These are phyloP conservation scores for Phylloporus scabripes DNA, from an alignment of 768 basidiomycete species.

Conservation along the genomic window DNA sequence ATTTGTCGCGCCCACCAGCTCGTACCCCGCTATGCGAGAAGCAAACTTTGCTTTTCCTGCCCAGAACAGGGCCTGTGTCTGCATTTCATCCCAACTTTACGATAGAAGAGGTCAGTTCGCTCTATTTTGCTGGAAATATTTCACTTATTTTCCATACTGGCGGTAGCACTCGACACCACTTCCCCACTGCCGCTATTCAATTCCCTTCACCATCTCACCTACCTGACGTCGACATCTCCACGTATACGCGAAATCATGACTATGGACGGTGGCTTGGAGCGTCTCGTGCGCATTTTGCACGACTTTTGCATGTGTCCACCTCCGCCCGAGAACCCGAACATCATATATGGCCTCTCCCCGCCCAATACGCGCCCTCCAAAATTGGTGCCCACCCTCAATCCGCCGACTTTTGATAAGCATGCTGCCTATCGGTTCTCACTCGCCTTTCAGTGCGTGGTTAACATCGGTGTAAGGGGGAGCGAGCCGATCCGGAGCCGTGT, in stretches of 20 bases:
- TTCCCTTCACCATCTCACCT: constrained; percentile 91
- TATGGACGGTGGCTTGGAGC: constrained; percentile 94
- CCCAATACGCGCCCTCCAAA: constrained; percentile 54
- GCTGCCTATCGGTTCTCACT: constrained; percentile 86
- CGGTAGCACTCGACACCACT: constrained; percentile 46
- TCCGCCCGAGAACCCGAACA: constrained; percentile 68
- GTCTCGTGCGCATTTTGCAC: constrained; percentile 86
- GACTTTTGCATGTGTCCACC: constrained; percentile 84
- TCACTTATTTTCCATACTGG: constrained; percentile 3
- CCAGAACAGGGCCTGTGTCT: constrained; percentile 92
- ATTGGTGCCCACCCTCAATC: constrained; percentile 57
- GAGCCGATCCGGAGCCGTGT: constrained; percentile 88
- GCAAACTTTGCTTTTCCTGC: constrained; percentile 92
- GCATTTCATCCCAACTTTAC: constrained; percentile 91
- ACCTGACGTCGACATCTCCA: constrained; percentile 95
- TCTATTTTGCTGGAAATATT: constrained; percentile 1
- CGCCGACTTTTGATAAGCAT: constrained; percentile 68
- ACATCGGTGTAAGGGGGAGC: constrained; percentile 93
- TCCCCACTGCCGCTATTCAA: constrained; percentile 74
- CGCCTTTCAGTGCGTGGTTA: constrained; percentile 95
- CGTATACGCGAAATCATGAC: constrained; percentile 98
- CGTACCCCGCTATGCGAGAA: constrained; percentile 66
- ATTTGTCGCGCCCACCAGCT: constrained; percentile 14
- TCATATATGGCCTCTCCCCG: constrained; percentile 74
- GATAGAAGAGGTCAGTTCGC: constrained; percentile 77